Conservation (phyloP, 1,139 yeast species). For the Candida smagusa region DNA sequence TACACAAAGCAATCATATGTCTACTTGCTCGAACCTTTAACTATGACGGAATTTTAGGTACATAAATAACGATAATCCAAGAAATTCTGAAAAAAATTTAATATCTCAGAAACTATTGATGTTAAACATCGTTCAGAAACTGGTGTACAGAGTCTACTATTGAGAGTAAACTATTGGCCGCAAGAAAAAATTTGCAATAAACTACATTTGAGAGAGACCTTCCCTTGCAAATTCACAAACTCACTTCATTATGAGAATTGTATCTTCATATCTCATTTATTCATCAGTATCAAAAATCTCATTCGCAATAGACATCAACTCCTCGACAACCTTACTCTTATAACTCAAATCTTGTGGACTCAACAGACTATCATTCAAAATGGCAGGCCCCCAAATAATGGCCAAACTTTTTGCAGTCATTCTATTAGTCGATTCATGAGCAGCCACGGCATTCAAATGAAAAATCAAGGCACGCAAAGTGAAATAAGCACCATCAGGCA, state of each 20-base stretch:
- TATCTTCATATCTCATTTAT: conserved; percentile 7
- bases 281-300: conserved; percentile 78
- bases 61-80: no score
- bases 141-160: no score
- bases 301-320: conserved; percentile 76
- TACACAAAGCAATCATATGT: no score
- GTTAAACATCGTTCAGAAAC: no score
- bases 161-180: no score
- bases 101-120: no score
- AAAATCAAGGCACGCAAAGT: conserved; percentile 80
- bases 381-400: conserved; percentile 92
- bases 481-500: conserved; percentile 94
- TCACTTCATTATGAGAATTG: background rate
- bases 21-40: no score
- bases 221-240: no score
- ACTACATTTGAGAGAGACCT: no score
- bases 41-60: no score
- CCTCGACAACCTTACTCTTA: conserved; percentile 81
- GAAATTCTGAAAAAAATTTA: no score
- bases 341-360: conserved; percentile 76
- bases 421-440: conserved; percentile 60
- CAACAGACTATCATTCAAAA: conserved; percentile 61
- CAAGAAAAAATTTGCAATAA: no score
- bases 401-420: conserved; percentile 81
- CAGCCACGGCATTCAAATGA: conserved; percentile 76